Evolutionary conservation across 2,329 filamentous ascomycete genomes (phyloP).

Genomic region (Phialophora expanda): DNA sequence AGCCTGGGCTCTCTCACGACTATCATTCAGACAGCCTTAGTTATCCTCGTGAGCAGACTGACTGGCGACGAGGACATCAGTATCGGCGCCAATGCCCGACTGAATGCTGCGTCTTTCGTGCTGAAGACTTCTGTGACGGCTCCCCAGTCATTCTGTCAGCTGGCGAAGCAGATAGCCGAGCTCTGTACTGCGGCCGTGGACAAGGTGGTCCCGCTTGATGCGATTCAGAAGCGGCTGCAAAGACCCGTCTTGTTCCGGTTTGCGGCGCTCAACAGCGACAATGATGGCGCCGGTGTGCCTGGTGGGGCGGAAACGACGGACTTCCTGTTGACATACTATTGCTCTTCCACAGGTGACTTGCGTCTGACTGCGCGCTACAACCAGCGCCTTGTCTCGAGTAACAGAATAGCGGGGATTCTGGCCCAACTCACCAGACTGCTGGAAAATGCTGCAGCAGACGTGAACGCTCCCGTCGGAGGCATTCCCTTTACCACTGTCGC

Average conservation of each 20-base stretch:
- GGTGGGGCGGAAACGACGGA: conserved; percentile 53
- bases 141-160: conserved; percentile 49
- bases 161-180: conserved; percentile 48
- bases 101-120: conserved; percentile 54
- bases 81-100: conserved; percentile 51
- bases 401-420: conserved; percentile 51
- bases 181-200: conserved; percentile 26
- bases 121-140: conserved; percentile 50
- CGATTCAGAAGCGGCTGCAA: conserved; percentile 29
- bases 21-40: conserved; percentile 52
- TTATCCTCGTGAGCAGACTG: conserved; percentile 52
- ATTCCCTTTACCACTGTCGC: conserved; percentile 49
- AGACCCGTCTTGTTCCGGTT: conserved; percentile 54
- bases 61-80: conserved; percentile 58
- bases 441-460: conserved; percentile 48
- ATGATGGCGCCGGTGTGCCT: conserved; percentile 43
- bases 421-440: conserved; percentile 52
- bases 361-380: conserved; percentile 52
- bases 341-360: conserved; percentile 39
- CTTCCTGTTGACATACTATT: conserved; percentile 48
- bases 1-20: conserved; percentile 47
- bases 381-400: conserved; percentile 54
- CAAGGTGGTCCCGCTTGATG: conserved; percentile 26
- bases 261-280: conserved; percentile 54
- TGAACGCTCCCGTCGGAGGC: conserved; percentile 49